A percentile compares a stretch with the other conserved stretches of the same genome.
These are phyloP conservation scores for Paxillus rubicundulus DNA, from an alignment of 768 basidiomycete species.

Conservation along the genomic window DNA sequence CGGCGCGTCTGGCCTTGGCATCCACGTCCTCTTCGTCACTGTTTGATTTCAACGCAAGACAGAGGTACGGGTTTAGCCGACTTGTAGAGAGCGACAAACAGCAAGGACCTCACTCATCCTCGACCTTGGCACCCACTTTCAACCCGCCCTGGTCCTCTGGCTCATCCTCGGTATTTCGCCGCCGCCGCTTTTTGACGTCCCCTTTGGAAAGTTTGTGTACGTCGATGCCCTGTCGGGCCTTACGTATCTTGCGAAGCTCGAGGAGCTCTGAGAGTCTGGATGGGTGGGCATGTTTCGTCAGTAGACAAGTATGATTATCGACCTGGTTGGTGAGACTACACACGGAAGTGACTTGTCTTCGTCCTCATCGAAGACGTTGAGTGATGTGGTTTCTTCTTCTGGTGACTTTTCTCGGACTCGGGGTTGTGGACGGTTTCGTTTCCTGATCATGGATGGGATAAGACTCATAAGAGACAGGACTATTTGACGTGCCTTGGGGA, in stretches of 20 bases:
- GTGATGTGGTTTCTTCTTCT: slow-evolving; percentile 23
- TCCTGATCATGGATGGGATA: slow-evolving; percentile 61
- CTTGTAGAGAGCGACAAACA: neutral
- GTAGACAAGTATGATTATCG: neutral
- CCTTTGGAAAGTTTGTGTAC: slow-evolving; percentile 81
- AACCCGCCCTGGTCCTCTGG: slow-evolving; percentile 55
- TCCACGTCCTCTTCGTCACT: slow-evolving; percentile 67
- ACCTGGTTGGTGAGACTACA: slow-evolving; percentile 20
- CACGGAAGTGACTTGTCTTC: slow-evolving; percentile 48
- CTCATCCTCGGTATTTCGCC: slow-evolving; percentile 43
- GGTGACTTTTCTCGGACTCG: slow-evolving; percentile 51
- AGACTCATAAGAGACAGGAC: neutral
- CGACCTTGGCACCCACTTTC: slow-evolving; percentile 45
- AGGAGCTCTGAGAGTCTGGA: slow-evolving; percentile 77
- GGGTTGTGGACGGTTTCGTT: slow-evolving; percentile 64
- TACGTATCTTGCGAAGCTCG: slow-evolving; percentile 75
- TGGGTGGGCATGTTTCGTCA: neutral
- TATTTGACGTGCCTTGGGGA: no score
- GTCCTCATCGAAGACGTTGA: slow-evolving; percentile 34
- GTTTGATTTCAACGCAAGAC: neutral
- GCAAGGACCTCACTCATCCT: slow-evolving; percentile 47
- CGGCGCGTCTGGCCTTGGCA: slow-evolving; percentile 67
- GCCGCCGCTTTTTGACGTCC: slow-evolving; percentile 70
- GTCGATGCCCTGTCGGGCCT: slow-evolving; percentile 80
- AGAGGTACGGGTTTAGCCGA: neutral